Conservation (phyloP, 2,329 filamentous ascomycete species). For the Rhinocladiella mackenziei region DNA sequence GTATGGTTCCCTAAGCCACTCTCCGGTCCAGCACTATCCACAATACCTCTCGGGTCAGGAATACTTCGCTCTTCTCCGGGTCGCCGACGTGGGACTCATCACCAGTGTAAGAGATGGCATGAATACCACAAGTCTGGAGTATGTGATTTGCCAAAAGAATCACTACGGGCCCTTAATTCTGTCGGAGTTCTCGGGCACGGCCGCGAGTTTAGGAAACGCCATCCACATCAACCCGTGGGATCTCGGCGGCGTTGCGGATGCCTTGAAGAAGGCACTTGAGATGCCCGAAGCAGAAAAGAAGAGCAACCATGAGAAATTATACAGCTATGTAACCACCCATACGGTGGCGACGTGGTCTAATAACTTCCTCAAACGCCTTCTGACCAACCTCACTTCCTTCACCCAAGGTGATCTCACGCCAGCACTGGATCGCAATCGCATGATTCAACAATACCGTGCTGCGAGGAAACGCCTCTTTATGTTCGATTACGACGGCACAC, state of each 20-base stretch:
- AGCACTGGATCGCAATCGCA: constrained; percentile 67
- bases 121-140: constrained; percentile 96
- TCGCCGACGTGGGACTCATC: constrained; percentile 87
- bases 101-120: constrained; percentile 95
- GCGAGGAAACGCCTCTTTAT: constrained; percentile 84
- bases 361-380: constrained; percentile 71
- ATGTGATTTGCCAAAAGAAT: constrained; percentile 86
- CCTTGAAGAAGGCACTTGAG: constrained; percentile 75
- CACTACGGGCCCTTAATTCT: constrained; percentile 83
- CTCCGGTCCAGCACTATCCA: constrained; percentile 89
- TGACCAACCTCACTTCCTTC: constrained; percentile 74
- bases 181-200: constrained; percentile 94
- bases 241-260: constrained; percentile 72
- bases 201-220: constrained; percentile 75
- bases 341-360: constrained; percentile 84
- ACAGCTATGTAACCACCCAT: constrained; percentile 77
- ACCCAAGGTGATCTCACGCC: constrained; percentile 74
- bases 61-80: constrained; percentile 88
- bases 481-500: constrained; percentile 97
- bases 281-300: constrained; percentile 66
- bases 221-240: constrained; percentile 98
- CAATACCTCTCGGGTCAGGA: constrained; percentile 87
- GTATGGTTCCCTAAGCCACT: constrained; percentile 82
- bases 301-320: constrained; percentile 69
- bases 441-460: constrained; percentile 69